Evolutionary conservation across 768 basidiomycete species (phyloP).

Genomic region (Auricularia sp.): DNA sequence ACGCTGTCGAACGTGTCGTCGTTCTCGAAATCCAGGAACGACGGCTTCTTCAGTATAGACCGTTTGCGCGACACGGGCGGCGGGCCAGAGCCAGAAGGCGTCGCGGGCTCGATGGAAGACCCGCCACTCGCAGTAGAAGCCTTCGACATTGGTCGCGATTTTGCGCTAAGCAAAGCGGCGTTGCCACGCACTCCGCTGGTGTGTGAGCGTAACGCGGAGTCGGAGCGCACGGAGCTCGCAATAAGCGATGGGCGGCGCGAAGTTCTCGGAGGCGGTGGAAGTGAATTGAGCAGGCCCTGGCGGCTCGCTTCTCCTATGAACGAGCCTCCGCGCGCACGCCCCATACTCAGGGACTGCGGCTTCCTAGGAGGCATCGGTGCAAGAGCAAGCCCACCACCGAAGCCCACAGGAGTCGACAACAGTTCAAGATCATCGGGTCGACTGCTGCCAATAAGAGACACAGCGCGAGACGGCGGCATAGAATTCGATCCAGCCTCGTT

Average conservation of each 20-base stretch:
- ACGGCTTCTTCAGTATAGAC: constrained; percentile 56
- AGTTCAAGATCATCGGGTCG: neutral
- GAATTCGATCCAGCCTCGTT: neutral
- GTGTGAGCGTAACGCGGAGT: neutral
- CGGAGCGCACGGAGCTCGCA: neutral
- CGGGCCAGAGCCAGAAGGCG: constrained; percentile 19
- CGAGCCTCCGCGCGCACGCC: neutral
- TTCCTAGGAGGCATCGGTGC: neutral
- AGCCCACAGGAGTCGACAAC: neutral
- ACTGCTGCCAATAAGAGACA: neutral
- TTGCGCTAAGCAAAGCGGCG: neutral
- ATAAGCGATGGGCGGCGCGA: neutral
- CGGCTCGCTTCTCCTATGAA: neutral
- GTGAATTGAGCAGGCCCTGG: neutral
- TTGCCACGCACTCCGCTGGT: neutral
- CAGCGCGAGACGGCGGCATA: neutral
- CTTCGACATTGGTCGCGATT: neutral
- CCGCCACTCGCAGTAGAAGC: constrained; percentile 9
- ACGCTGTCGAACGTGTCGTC: constrained; percentile 13
- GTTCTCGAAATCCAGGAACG: constrained; percentile 59
- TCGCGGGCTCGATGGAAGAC: constrained; percentile 23
- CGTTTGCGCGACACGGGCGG: constrained; percentile 32
- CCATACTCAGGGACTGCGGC: neutral
- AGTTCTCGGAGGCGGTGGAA: neutral
- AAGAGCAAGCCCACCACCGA: neutral